Evolutionary conservation across 1,139 yeast species (phyloP).

Genomic region (Yamadazyma membranifaciens): DNA sequence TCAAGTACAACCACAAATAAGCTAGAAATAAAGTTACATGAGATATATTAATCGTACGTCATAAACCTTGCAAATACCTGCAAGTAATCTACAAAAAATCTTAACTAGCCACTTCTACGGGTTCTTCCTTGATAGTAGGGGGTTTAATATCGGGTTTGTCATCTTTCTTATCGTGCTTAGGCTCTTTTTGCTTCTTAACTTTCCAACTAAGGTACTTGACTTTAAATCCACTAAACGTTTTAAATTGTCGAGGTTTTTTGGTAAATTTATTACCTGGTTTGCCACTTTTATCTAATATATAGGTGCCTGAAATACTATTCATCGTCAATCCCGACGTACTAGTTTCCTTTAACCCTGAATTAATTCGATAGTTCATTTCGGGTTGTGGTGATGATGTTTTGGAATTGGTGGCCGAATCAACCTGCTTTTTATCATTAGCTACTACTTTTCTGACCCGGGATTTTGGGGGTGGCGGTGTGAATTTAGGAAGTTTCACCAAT

Average conservation of each 20-base stretch:
- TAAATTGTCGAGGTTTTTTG: constrained; percentile 44
- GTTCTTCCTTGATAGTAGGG: constrained; percentile 3
- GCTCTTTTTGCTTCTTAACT: constrained; percentile 16
- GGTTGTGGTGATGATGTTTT: constrained; percentile 18
- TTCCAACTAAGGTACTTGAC: constrained; percentile 41
- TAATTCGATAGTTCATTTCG: constrained; percentile 27
- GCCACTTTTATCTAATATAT: constrained; percentile 48
- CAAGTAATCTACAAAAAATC: neutral
- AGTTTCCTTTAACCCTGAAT: constrained; percentile 41
- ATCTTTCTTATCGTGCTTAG: constrained; percentile 7
- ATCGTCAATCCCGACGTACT: constrained; percentile 45
- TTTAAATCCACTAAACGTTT: constrained; percentile 61
- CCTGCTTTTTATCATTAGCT: constrained; percentile 26
- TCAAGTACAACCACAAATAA: neutral
- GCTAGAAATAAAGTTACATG: too few species aligned
- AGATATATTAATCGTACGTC: too few species aligned
- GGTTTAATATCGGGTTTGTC: constrained; percentile 3
- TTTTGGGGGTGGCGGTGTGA: constrained; percentile 31
- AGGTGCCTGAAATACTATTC: constrained; percentile 30
- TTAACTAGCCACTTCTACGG: neutral
- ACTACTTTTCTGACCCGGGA: constrained; percentile 30
- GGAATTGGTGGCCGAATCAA: constrained; percentile 9
- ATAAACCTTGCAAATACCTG: neutral
- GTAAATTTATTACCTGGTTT: constrained; percentile 52
- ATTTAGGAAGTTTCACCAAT: constrained; percentile 35